phyloP scores from a whole-genome alignment of 2,329 filamentous ascomycete genomes.

The Diplodia scrobiculata region DNA sequence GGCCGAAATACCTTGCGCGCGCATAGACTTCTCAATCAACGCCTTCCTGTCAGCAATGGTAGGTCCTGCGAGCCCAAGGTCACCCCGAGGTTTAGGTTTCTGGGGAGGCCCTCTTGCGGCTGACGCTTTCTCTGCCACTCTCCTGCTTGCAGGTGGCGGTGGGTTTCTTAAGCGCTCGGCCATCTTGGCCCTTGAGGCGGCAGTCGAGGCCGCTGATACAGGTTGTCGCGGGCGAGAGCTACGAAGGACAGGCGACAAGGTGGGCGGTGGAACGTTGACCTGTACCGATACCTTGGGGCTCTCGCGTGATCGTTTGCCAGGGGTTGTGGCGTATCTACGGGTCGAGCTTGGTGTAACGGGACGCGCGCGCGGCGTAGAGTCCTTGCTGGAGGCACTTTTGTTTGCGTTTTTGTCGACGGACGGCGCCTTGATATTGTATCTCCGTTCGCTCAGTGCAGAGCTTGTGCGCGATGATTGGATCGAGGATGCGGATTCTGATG shows the following conservation, averaged over 20 bases:
- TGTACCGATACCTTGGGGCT: constrained; percentile 27
- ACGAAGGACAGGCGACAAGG: constrained; percentile 33
- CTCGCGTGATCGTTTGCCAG: constrained; percentile 12
- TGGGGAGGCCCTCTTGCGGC: constrained; percentile 9
- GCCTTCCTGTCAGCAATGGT: constrained; percentile 27
- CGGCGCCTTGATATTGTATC: constrained; percentile 38
- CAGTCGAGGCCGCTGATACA: constrained; percentile 31
- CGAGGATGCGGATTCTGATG: constrained; percentile 43
- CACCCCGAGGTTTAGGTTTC: constrained; percentile 13
- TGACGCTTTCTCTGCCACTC: neutral
- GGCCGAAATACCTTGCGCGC: constrained; percentile 18
- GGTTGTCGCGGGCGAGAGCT: constrained; percentile 32
- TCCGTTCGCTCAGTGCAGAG: constrained; percentile 29
- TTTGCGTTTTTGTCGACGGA: constrained; percentile 31
- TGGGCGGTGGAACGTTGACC: constrained; percentile 31
- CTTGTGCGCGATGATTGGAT: constrained; percentile 40
- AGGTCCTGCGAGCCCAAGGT: constrained; percentile 17
- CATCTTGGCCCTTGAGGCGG: constrained; percentile 31
- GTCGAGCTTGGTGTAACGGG: constrained; percentile 34
- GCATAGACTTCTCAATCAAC: constrained; percentile 26
- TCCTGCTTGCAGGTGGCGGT: neutral
- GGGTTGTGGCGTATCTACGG: constrained; percentile 37
- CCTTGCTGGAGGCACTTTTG: constrained; percentile 20
- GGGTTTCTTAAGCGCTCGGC: constrained; percentile 23
- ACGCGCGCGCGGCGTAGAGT: constrained; percentile 30